phyloP scores from a whole-genome alignment of 148 eudicot genomes.

The Cornus kousa region DNA sequence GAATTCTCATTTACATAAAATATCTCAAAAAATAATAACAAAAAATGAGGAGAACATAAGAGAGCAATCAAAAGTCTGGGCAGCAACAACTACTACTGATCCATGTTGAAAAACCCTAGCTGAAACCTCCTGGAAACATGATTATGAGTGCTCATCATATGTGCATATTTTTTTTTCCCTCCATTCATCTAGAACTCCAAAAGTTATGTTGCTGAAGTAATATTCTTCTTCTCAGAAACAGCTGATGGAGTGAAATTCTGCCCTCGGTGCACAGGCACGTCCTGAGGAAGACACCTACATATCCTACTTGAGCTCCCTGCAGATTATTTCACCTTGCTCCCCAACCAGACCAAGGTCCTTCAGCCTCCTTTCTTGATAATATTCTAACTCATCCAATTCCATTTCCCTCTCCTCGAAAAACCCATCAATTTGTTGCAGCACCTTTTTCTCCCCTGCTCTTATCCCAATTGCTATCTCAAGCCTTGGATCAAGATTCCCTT shows the following conservation, averaged over 20 bases:
- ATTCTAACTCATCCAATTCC: conserved; percentile 68
- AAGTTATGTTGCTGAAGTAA: background rate
- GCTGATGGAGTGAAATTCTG: background rate
- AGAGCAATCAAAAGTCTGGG: background rate
- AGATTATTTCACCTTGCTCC: conserved; percentile 79
- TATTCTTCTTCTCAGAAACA: too few relatives aligned
- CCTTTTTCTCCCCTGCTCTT: conserved; percentile 87
- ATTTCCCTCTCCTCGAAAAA: conserved; percentile 62
- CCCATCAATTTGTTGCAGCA: conserved; percentile 70
- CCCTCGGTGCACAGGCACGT: background rate
- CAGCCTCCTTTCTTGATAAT: conserved; percentile 92
- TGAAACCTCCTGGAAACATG: too few relatives aligned
- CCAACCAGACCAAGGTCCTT: conserved; percentile 86
- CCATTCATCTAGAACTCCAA: background rate
- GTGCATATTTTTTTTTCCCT: background rate
- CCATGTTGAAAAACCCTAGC: too few relatives aligned
- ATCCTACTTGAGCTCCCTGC: conserved; percentile 69
- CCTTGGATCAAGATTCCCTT: conserved; percentile 52
- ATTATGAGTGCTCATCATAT: too few relatives aligned
- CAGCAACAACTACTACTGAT: background rate
- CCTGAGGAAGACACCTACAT: background rate
- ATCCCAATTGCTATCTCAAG: conserved; percentile 55
- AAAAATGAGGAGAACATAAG: too few relatives aligned
- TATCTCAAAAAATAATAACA: too few relatives aligned
- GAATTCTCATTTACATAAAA: too few relatives aligned